phyloP scores from a whole-genome alignment of 2,329 filamentous ascomycete species.

The Aspergillus uvarum region DNA sequence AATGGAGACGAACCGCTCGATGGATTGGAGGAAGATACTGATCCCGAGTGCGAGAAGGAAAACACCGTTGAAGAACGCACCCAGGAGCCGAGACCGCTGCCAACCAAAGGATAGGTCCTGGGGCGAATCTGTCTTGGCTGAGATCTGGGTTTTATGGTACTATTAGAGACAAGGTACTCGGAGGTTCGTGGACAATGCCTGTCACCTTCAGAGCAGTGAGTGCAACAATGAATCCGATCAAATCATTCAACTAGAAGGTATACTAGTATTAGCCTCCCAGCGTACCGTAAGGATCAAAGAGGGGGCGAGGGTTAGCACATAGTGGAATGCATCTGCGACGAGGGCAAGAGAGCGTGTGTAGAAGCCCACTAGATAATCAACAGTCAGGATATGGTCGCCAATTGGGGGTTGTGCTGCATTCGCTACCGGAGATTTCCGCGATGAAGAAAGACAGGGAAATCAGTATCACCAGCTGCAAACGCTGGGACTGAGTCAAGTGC shows the following conservation, averaged over 20 bases:
- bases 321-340: conserved; percentile 74
- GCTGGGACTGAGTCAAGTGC: conserved; percentile 10
- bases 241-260: conserved; percentile 60
- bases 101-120: conserved; percentile 67
- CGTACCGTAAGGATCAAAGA: conserved; percentile 25
- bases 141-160: conserved; percentile 44
- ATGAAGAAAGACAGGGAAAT: conserved; percentile 23
- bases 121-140: conserved; percentile 58
- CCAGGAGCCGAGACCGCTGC: conserved; percentile 26
- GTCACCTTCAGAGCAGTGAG: conserved; percentile 60
- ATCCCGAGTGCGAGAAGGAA: no score
- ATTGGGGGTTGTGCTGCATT: neutral
- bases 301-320: conserved; percentile 45
- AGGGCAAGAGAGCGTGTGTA: conserved; percentile 68
- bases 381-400: neutral
- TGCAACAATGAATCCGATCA: conserved; percentile 67
- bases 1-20: no score
- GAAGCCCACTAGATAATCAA: conserved; percentile 55
- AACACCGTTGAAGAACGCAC: no score
- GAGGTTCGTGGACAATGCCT: no score
- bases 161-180: neutral
- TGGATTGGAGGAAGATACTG: no score
- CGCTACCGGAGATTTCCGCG: conserved; percentile 18
- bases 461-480: conserved; percentile 16
- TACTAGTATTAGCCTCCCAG: neutral